Evolutionary conservation across 2,329 filamentous ascomycete genomes (phyloP).

Genomic region (Daldinia eschscholtzii): DNA sequence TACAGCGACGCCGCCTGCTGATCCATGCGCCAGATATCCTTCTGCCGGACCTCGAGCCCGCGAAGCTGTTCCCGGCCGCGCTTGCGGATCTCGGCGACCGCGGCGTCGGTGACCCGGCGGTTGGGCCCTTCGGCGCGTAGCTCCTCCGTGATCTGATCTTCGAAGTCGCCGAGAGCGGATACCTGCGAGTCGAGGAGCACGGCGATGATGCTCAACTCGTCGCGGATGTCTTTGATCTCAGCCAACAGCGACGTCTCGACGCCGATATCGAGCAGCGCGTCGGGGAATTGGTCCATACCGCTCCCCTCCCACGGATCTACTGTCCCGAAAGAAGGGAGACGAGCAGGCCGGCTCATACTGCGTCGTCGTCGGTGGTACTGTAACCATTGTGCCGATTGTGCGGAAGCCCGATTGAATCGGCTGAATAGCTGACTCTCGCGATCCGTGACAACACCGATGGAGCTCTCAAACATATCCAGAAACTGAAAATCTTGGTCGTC

Average conservation of each 20-base stretch:
- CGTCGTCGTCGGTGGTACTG: slow-evolving; percentile 53
- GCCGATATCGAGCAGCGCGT: slow-evolving; percentile 70
- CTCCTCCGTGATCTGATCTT: slow-evolving; percentile 57
- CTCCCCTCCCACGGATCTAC: slow-evolving; percentile 48
- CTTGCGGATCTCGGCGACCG: slow-evolving; percentile 63
- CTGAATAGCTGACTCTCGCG: slow-evolving; percentile 70
- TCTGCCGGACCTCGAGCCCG: slow-evolving; percentile 67
- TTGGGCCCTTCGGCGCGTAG: slow-evolving; percentile 45
- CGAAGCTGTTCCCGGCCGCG: slow-evolving; percentile 69
- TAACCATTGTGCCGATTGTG: slow-evolving; percentile 67
- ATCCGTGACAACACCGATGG: slow-evolving; percentile 67
- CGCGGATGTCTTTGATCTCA: slow-evolving; percentile 75
- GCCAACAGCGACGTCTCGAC: slow-evolving; percentile 71
- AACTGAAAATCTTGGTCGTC: slow-evolving; percentile 73
- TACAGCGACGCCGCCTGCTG: slow-evolving; percentile 72
- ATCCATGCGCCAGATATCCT: slow-evolving; percentile 74
- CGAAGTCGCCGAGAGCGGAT: slow-evolving; percentile 61
- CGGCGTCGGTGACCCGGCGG: slow-evolving; percentile 44
- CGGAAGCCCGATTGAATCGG: slow-evolving; percentile 70
- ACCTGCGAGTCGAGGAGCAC: slow-evolving; percentile 65
- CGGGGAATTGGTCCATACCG: slow-evolving; percentile 58
- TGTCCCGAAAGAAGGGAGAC: slow-evolving; percentile 31
- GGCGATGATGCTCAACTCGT: slow-evolving; percentile 73
- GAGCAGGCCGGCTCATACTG: slow-evolving; percentile 39
- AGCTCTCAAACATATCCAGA: slow-evolving; percentile 75